Percentiles rank a stretch among this genome's conserved stretches.
Conservation (phyloP, 2,329 filamentous ascomycete genomes). For the Paraconiothyrium sp. region DNA sequence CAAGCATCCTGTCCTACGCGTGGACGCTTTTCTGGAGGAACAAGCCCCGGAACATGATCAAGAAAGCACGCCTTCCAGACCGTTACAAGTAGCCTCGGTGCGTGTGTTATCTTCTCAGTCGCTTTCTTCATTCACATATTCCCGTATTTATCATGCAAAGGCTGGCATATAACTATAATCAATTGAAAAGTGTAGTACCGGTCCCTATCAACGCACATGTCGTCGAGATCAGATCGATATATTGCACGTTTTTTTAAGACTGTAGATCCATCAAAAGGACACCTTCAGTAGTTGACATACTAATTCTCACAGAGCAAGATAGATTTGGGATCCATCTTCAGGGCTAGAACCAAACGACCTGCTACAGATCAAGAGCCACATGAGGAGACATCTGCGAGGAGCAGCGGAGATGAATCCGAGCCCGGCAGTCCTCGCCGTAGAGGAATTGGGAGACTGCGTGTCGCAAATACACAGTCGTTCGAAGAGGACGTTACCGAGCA, state of each 20-base stretch:
- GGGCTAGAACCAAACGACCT: too few species aligned
- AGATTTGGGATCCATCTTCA: not conserved
- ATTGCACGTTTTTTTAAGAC: not conserved
- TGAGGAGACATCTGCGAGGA: constrained; percentile 11
- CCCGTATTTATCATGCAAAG: not conserved
- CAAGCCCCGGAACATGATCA: constrained; percentile 18
- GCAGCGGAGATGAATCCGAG: constrained; percentile 6
- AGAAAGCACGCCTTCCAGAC: constrained; percentile 23
- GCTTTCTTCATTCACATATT: not conserved
- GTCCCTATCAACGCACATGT: not conserved
- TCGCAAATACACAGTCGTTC: constrained; percentile 36
- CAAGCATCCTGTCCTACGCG: constrained; percentile 36
- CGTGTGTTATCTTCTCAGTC: constrained; percentile 13
- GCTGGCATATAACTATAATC: not conserved
- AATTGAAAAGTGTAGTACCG: not conserved
- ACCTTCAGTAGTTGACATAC: not conserved
- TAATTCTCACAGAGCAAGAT: constrained; percentile 8
- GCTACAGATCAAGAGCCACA: not conserved
- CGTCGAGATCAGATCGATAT: not conserved
- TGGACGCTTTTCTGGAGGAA: constrained; percentile 47
- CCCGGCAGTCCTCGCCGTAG: constrained; percentile 28
- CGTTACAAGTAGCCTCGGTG: constrained; percentile 42
- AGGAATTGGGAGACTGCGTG: constrained; percentile 40
- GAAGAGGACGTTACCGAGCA: constrained; percentile 43
- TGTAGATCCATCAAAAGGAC: not conserved